phyloP scores from a whole-genome alignment of 1,139 yeast genomes.

The Pichia terricola region DNA sequence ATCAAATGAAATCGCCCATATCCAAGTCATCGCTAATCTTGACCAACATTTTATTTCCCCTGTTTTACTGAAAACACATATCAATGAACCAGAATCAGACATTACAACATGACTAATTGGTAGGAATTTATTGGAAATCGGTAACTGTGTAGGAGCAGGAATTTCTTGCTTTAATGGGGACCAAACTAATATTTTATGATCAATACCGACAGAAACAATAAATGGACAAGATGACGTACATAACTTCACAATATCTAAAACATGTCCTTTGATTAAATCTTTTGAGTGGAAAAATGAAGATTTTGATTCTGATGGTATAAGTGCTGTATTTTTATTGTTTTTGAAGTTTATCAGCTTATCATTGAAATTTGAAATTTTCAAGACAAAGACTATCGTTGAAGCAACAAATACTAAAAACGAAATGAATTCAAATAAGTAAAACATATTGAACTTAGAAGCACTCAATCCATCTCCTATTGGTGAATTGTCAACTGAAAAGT shows the following conservation, averaged over 20 bases:
- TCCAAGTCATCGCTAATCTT: conserved; percentile 40
- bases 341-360: not conserved
- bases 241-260: conserved; percentile 53
- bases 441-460: conserved; percentile 24
- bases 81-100: conserved; percentile 50
- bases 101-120: conserved; percentile 56
- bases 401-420: conserved; percentile 33
- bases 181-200: conserved; percentile 66
- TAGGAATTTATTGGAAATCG: conserved; percentile 43
- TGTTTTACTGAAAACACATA: conserved; percentile 47
- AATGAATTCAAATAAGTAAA: conserved; percentile 34
- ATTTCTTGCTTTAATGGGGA: conserved; percentile 48
- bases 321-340: conserved; percentile 11
- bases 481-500: not conserved
- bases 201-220: conserved; percentile 63
- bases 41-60: conserved; percentile 53
- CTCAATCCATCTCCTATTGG: not conserved
- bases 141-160: conserved; percentile 37
- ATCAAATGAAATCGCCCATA: conserved; percentile 37
- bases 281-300: conserved; percentile 30
- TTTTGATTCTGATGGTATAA: conserved; percentile 1
- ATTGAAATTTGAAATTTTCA: conserved; percentile 22
- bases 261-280: conserved; percentile 49
- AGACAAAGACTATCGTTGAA: conserved; percentile 29
- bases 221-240: conserved; percentile 50